Percentiles rank a stretch among this genome's conserved stretches.
Conservation (phyloP, 2,329 filamentous ascomycete genomes). For the Ascochyta koolunga region DNA sequence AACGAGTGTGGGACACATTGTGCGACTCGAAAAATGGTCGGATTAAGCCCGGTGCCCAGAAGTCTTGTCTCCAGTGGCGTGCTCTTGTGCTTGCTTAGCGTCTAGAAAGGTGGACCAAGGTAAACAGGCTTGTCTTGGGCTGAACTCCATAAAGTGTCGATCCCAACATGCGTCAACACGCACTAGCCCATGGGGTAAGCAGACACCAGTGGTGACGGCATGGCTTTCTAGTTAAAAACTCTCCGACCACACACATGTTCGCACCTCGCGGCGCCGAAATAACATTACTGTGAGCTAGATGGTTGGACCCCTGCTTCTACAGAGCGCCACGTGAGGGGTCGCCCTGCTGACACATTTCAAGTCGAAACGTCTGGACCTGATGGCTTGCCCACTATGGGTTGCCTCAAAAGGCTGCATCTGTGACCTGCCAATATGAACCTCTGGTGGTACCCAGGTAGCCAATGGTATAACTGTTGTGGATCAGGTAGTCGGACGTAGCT, state of each 20-base stretch:
- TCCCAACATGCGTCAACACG: background rate
- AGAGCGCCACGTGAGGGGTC: constrained; percentile 3
- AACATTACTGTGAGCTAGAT: background rate
- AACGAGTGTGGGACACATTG: too few species aligned
- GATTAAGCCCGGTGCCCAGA: background rate
- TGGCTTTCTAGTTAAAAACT: background rate
- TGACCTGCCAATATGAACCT: too few species aligned
- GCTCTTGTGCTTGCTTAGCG: constrained; percentile 4
- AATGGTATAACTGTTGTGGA: too few species aligned
- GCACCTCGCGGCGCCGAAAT: background rate
- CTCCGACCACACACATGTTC: background rate
- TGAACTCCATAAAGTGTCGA: constrained; percentile 1
- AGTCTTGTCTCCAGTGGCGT: constrained; percentile 1
- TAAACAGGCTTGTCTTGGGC: background rate
- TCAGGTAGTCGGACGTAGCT: too few species aligned
- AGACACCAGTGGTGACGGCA: constrained; percentile 1
- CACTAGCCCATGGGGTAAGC: constrained; percentile 4
- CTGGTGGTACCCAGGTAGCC: too few species aligned
- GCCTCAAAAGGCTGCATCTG: background rate
- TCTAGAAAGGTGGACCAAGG: background rate
- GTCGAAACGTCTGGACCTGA: background rate
- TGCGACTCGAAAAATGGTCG: background rate
- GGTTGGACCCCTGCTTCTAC: background rate
- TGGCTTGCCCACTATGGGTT: background rate
- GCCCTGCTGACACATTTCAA: background rate